A percentile compares a stretch with the other conserved stretches of the same genome.
Evolutionary conservation across 179 eudicot species (phyloP).

Genomic region (Silene noctiflora): DNA sequence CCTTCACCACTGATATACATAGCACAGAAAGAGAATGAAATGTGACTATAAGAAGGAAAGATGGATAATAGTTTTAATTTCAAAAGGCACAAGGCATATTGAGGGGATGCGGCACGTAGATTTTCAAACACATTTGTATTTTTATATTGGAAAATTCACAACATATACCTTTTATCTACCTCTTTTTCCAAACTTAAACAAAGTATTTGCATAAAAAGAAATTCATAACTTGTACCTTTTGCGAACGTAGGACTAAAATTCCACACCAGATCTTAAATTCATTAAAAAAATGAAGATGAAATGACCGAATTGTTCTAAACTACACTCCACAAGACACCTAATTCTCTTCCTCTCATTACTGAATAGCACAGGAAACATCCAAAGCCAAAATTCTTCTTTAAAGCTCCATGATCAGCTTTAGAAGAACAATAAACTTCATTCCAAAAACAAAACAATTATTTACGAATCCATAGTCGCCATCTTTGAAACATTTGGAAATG

Average conservation of each 20-base stretch:
- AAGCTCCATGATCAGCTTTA: too few relatives aligned
- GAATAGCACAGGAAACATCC: too few relatives aligned
- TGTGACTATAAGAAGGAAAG: background rate
- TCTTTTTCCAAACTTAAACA: background rate
- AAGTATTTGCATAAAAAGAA: background rate
- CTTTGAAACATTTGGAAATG: too few relatives aligned
- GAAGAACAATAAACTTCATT: too few relatives aligned
- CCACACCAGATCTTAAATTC: background rate
- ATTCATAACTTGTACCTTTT: background rate
- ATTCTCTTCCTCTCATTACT: too few relatives aligned
- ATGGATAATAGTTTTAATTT: background rate
- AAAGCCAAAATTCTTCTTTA: too few relatives aligned
- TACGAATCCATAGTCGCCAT: too few relatives aligned
- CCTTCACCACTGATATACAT: conserved; percentile 80
- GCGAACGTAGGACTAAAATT: background rate
- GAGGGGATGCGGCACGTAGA: background rate
- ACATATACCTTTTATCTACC: background rate
- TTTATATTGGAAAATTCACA: too few relatives aligned
- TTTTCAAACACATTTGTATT: background rate
- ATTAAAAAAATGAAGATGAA: background rate
- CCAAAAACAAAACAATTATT: too few relatives aligned
- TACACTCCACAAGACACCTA: too few relatives aligned
- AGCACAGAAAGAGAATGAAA: background rate
- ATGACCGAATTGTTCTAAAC: background rate
- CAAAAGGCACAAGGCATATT: background rate